Percentiles rank a stretch among this genome's conserved stretches.
Conservation (phyloP, 805 yeast species). For the Metschnikowia lunata region DNA sequence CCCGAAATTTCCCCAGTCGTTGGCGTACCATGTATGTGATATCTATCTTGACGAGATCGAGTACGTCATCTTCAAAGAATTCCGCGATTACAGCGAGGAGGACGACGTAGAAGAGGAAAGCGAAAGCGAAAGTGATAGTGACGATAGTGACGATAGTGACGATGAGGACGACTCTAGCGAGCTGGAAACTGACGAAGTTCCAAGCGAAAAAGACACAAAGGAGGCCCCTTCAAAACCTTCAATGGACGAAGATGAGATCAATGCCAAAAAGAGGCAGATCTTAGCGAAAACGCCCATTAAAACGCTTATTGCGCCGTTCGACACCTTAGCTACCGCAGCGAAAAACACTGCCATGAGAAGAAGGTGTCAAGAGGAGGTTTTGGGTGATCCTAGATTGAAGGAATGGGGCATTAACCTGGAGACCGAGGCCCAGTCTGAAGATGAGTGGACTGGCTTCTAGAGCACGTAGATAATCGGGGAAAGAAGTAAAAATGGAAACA, state of each 20-base stretch:
- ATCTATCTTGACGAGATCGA: constrained; percentile 82
- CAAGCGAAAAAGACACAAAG: constrained; percentile 4
- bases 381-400: constrained; percentile 57
- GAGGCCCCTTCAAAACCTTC: constrained; percentile 29
- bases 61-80: constrained; percentile 49
- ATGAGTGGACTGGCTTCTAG: constrained; percentile 22
- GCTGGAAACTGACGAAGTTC: background rate
- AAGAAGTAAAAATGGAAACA: background rate
- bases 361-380: constrained; percentile 61
- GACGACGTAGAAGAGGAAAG: constrained; percentile 30
- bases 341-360: constrained; percentile 59
- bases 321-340: constrained; percentile 43
- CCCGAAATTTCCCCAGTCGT: constrained; percentile 59
- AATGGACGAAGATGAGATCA: constrained; percentile 10
- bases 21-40: constrained; percentile 83
- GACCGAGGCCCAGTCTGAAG: constrained; percentile 22
- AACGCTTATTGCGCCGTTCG: constrained; percentile 57
- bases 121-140: constrained; percentile 36
- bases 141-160: constrained; percentile 5
- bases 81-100: constrained; percentile 37
- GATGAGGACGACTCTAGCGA: constrained; percentile 1
- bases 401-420: constrained; percentile 55
- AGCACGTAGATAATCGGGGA: background rate
- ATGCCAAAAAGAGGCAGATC: constrained; percentile 26
- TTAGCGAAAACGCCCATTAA: constrained; percentile 49